Evolutionary conservation across 352 stramenopile genomes (phyloP), one percentile per base, ranked within the genome.

Genomic region (Phytophthora colocasiae): DNA sequence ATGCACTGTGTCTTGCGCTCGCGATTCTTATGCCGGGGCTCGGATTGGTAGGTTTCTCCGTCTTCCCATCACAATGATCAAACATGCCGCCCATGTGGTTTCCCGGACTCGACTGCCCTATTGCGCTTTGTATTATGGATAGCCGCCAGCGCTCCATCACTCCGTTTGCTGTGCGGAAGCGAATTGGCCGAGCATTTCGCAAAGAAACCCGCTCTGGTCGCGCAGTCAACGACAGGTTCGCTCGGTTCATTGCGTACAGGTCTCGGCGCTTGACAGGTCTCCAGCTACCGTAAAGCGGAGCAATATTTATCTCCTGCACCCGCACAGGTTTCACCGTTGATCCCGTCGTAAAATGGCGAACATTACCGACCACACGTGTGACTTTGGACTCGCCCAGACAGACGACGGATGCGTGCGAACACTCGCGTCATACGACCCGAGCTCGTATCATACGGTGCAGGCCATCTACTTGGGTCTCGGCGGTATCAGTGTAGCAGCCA

Each of bases 281-380:
- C 17, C 36, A 56, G 48, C 31, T 36, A 36, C 9, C 9, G 31
- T 45, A 56, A 46, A 34, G 46, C 44, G 31, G 46, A 45, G 46
- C 55, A 50, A 62, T 59, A 71, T 67, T 75, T 71, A 68, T 66
- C 66, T 40, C 19, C 24, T 5, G 38, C 55, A 15, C 39, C 10
- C 44, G 31, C 29, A 62, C 48, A 53, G 52, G 53, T 62, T 53
- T 41, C 38, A 43, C 6, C 24, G 45, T 52, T 22, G 40, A 63
- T 17, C 29, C 6, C 22, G 31, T 45, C 6, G 34, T 26, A 54
- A 15, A 40, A 78, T 79, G 67, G 57, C 56, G 31, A 83, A 80
- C 26, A 77, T 82, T 45, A 73, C 67, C 19, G 67, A 77, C 14
- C 44, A 61, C 10, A 83, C 71, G 22, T 80, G 71, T 55, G 64